A percentile compares a stretch with the other conserved stretches of the same genome.
Evolutionary conservation across 192 early-diverging fungal species (phyloP).

Genomic region (Entophlyctis helioformis): DNA sequence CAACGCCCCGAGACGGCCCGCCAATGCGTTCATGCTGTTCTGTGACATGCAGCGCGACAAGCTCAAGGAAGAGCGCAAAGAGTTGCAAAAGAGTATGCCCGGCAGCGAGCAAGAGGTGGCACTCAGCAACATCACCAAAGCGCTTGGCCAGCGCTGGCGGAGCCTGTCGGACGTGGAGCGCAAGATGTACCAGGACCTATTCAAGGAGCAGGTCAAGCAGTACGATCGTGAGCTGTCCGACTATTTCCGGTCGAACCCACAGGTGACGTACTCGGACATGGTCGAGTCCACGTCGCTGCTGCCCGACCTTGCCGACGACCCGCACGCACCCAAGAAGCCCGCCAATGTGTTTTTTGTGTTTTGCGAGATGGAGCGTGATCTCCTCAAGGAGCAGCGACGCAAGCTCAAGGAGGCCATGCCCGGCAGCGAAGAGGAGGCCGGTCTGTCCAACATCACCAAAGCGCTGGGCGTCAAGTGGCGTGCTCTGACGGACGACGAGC

Average conservation of each 20-base stretch:
- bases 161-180: constrained; percentile 1
- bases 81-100: constrained; percentile 2
- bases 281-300: no score
- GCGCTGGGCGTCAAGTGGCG: constrained; percentile 11
- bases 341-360: no score
- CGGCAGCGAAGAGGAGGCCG: constrained; percentile 4
- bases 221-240: constrained; percentile 3
- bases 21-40: constrained; percentile 22
- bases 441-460: constrained; percentile 8
- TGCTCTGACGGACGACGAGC: constrained; percentile 1
- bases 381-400: no score
- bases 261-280: no score
- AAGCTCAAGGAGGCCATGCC: no score
- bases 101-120: constrained; percentile 9
- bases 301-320: no score
- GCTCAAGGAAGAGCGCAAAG: constrained; percentile 13
- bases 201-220: constrained; percentile 5
- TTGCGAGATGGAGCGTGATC: no score
- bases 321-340: no score
- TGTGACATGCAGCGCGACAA: constrained; percentile 17
- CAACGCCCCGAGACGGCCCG: constrained; percentile 16
- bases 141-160: constrained; percentile 8
- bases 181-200: constrained; percentile 7
- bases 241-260: no score
- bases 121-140: constrained; percentile 9